Conservation (phyloP, 495 filamentous ascomycete species). For the Endocarpon pusillum region DNA sequence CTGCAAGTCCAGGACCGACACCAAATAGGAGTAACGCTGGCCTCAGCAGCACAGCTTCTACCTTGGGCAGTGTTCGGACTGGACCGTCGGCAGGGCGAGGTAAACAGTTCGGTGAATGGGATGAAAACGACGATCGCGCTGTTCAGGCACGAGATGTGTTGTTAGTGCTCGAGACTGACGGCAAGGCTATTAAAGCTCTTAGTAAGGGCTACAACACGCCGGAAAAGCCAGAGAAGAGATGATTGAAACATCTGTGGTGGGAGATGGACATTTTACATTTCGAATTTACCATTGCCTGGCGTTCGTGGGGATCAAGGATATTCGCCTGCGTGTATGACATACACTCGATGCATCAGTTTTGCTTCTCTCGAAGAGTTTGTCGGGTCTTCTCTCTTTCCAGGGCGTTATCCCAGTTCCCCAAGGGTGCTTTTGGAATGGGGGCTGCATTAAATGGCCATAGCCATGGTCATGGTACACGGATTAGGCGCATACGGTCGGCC, state of each 20-base stretch:
- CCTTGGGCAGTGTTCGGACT: conserved; percentile 13
- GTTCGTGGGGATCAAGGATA: too few species aligned
- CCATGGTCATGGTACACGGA: too few species aligned
- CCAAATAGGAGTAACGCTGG: neutral
- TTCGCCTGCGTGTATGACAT: too few species aligned
- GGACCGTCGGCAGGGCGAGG: conserved; percentile 8
- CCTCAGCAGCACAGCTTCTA: conserved; percentile 14
- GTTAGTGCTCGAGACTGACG: conserved; percentile 33
- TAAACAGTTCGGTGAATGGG: conserved; percentile 28
- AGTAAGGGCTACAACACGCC: neutral
- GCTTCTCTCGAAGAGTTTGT: too few species aligned
- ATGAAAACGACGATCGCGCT: conserved; percentile 28
- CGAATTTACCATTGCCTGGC: neutral
- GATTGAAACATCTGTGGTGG: neutral
- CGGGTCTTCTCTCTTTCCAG: too few species aligned
- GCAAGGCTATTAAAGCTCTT: conserved; percentile 12
- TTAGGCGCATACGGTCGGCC: too few species aligned
- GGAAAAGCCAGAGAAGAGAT: too few species aligned
- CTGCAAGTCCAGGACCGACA: conserved; percentile 22
- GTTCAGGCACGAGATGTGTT: conserved; percentile 34
- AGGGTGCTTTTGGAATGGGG: too few species aligned
- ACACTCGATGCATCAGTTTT: too few species aligned
- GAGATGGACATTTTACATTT: neutral
- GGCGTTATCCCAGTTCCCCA: too few species aligned
- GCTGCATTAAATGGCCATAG: too few species aligned